phyloP scores from a whole-genome alignment of 805 yeast genomes.

The Teunomyces cretensis region DNA sequence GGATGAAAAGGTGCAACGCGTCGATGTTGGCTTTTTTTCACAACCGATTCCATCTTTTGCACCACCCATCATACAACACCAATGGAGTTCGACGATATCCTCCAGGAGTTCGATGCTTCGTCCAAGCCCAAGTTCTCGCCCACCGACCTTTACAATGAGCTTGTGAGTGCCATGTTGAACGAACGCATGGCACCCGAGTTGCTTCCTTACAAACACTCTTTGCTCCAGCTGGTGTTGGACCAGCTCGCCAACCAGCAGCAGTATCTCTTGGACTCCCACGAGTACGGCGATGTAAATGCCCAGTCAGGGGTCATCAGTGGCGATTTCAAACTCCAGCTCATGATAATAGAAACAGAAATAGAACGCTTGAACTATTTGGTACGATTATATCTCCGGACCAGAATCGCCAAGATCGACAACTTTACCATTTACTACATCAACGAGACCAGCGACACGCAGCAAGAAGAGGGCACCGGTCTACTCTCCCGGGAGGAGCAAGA shows the following conservation, averaged over 20 bases:
- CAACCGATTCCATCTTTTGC: too few species aligned
- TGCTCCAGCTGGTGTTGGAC: constrained; percentile 57
- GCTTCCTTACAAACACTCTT: constrained; percentile 64
- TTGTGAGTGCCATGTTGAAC: constrained; percentile 71
- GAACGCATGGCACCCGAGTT: constrained; percentile 88
- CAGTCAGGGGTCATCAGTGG: constrained; percentile 28
- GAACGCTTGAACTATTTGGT: constrained; percentile 82
- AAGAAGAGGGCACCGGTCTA: constrained; percentile 7
- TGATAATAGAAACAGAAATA: constrained; percentile 87
- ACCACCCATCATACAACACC: background rate
- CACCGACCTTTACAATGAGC: constrained; percentile 20
- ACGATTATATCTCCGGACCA: constrained; percentile 76
- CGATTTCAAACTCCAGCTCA: constrained; percentile 60
- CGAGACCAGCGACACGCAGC: constrained; percentile 10
- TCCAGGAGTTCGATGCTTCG: constrained; percentile 56
- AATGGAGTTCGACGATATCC: constrained; percentile 67
- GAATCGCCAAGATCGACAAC: constrained; percentile 74
- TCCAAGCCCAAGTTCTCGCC: constrained; percentile 5
- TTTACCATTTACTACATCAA: constrained; percentile 60
- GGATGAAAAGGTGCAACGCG: background rate
- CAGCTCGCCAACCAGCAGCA: constrained; percentile 72
- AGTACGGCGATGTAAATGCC: constrained; percentile 58
- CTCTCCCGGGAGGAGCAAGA: constrained; percentile 49
- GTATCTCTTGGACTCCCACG: constrained; percentile 72
- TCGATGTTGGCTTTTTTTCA: background rate